Evolutionary conservation across 2,329 filamentous ascomycete species (phyloP), one percentile per base, ranked within the genome.

Genomic region (Cercospora sesami): DNA sequence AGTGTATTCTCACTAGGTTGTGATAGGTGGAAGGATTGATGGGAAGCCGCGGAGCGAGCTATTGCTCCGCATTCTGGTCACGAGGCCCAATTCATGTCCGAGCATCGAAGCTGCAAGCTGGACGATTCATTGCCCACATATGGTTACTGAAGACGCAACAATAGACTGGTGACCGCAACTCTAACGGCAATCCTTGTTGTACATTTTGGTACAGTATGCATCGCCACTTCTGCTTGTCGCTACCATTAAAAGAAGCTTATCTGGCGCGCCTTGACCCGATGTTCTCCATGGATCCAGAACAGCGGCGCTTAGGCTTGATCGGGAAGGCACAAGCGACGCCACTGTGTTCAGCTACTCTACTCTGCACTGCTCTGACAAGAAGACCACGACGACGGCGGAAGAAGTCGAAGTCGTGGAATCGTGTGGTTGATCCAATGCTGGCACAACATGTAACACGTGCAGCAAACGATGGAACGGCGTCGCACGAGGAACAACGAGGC

Each of bases 241-340:
- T 55, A 55, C 23, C 48, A 31, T 28, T 12, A 5, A 9, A 36
- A n/a, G 30, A 59, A 59, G 55, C 55, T 59, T 59, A 59, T 59
- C 55, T 59, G 55, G 48, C 23, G 48, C 23, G 48, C 23, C 48
- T 53, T 21, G 55, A 9, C 16, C 30, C 26, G 55, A 58, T n/a
- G 55, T 31, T 31, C 28, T 31, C 28, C 23, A 57, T 31, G 28
- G 53, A 57, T 23, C 21, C 28, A 58, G 55, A 58, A 18, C 18
- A 16, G 26, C 26, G 55, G 55, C 55, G 61, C 28, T 39, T 55
- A 21, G 18, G 61, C 61, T 55, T 48, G 30, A 63, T 53, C 7
- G 30, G 61, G 61, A 63, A 63, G 61, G 61, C 48, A 31, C 28
- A 63, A 28, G 45, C 61, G 61, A 63, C 28, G 18, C 61, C 28